A percentile compares a stretch with the other conserved stretches of the same genome.
These are phyloP conservation scores for Erodium moschatum DNA, from an alignment of 441 rosid species.

Conservation along the genomic window DNA sequence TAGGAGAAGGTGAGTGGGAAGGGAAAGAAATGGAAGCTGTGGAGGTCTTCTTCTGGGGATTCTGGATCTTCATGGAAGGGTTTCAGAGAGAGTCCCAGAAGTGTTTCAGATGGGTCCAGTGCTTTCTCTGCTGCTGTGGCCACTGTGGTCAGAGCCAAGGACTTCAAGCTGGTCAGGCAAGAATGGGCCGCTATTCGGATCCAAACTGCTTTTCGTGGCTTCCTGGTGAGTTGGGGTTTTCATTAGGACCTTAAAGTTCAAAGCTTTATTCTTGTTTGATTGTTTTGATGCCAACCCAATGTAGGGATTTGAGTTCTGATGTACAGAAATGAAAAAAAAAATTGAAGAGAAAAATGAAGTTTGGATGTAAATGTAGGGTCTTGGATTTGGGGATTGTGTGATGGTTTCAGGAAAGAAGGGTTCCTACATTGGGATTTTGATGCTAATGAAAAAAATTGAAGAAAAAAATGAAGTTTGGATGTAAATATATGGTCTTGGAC, in stretches of 20 bases:
- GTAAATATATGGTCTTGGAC: no score
- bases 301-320: not conserved
- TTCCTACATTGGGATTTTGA: no score
- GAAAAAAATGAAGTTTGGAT: no score
- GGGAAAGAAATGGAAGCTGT: slow-evolving; percentile 76
- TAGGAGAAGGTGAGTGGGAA: slow-evolving; percentile 45
- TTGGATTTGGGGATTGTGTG: no score
- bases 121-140: slow-evolving; percentile 77
- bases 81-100: slow-evolving; percentile 42
- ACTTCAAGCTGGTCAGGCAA: slow-evolving; percentile 62
- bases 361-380: not conserved
- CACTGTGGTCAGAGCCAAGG: slow-evolving; percentile 73
- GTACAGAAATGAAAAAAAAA: not conserved
- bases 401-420: no score
- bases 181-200: slow-evolving; percentile 87
- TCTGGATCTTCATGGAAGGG: slow-evolving; percentile 35
- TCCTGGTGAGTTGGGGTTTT: slow-evolving; percentile 47
- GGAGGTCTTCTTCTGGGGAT: slow-evolving; percentile 68
- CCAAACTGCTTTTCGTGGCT: slow-evolving; percentile 88
- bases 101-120: slow-evolving; percentile 50
- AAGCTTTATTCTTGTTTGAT: not conserved
- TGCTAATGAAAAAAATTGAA: no score
- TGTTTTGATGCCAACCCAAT: not conserved
- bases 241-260: not conserved
- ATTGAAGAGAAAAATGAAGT: not conserved